Evolutionary conservation across 2,329 filamentous ascomycete genomes (phyloP), one percentile per base, ranked within the genome.

Genomic region (Aspergillus fischeri): DNA sequence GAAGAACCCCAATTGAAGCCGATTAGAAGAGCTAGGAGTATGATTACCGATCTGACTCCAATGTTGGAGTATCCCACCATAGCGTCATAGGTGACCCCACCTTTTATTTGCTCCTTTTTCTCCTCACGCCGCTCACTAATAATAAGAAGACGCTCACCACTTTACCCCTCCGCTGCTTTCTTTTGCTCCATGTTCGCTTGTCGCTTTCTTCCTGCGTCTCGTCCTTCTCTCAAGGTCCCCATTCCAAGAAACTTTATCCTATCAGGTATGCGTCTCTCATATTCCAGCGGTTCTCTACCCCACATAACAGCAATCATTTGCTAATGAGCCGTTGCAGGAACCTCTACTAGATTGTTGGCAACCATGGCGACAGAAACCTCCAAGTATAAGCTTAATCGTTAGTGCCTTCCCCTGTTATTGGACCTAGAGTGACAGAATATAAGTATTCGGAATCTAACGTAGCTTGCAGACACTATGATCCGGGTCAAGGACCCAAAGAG

Each of bases 401-500:
- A 78, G 67, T 83, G 28, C 14, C n/a, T 42, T 20, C 51, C 35
- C 20, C 35, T 35, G 51, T 21, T 10, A 14, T 24, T 24, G 44
- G 21, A 47, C 20, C 49, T 45, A n/a, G 32, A 27, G 32, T 38
- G 32, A 38, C 32, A 6, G 7, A 5, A 21, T 27, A 21, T 42
- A 53, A 53, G 28, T 44, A 25, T 44, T n/a, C 7, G 47, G 47
- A 24, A 24, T 53, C 60, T 67, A 52, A 69, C 58, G 44, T 64
- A 65, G 61, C 28, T 38, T 41, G 42, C 42, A 77, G 73, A 79
- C 62, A 75, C 77, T 41, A 94, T 91, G 91, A 81, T 96, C 73
- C 89, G 93, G 74, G 89, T 97, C 71, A 97, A 97, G 77, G 92
- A 99, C 78, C 93, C 93, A 10, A 88, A 92, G 77, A 85, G 82